A percentile compares a stretch with the other conserved stretches of the same genome.
phyloP scores from a whole-genome alignment of 257 asterid genomes.

The Petrea volubilis region DNA sequence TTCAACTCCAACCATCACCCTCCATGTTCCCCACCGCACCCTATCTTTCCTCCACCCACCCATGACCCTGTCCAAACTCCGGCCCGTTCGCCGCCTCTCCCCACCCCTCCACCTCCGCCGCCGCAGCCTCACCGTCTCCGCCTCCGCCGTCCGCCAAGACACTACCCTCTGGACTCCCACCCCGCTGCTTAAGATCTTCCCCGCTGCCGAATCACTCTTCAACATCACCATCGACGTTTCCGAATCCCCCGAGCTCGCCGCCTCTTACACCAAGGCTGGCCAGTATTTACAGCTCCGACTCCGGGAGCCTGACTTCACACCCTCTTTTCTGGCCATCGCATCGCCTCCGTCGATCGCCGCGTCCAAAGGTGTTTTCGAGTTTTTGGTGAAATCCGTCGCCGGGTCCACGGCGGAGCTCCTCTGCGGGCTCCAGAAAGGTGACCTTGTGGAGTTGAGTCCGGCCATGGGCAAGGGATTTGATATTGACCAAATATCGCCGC shows the following conservation, averaged over 20 bases:
- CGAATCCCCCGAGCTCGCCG: slow-evolving; percentile 72
- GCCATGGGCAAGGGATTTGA: slow-evolving; percentile 90
- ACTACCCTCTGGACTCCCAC: slow-evolving; percentile 73
- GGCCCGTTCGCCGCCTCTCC: slow-evolving; percentile 45
- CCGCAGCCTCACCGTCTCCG: slow-evolving; percentile 50
- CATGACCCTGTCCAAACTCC: slow-evolving; percentile 60
- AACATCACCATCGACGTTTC: slow-evolving; percentile 81
- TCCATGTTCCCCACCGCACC: slow-evolving; percentile 56
- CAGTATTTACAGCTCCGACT: slow-evolving; percentile 90
- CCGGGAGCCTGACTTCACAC: slow-evolving; percentile 55
- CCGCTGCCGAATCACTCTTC: slow-evolving; percentile 89
- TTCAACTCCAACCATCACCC: slow-evolving; percentile 36
- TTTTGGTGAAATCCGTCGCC: slow-evolving; percentile 67
- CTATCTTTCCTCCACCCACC: slow-evolving; percentile 39
- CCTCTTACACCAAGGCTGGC: slow-evolving; percentile 76
- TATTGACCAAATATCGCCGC: slow-evolving; percentile 63
- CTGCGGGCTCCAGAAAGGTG: slow-evolving; percentile 73
- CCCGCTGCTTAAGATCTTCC: slow-evolving; percentile 60
- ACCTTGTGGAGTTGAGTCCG: slow-evolving; percentile 74
- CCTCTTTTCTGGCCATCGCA: slow-evolving; percentile 86
- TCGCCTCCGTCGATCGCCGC: slow-evolving; percentile 78
- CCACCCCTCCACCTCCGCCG: slow-evolving; percentile 45
- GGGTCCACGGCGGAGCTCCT: slow-evolving; percentile 91
- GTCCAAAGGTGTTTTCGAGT: slow-evolving; percentile 72
- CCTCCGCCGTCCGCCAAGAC: slow-evolving; percentile 73